phyloP scores from a whole-genome alignment of 2,329 filamentous ascomycete species.

The Penicillium sp. region DNA sequence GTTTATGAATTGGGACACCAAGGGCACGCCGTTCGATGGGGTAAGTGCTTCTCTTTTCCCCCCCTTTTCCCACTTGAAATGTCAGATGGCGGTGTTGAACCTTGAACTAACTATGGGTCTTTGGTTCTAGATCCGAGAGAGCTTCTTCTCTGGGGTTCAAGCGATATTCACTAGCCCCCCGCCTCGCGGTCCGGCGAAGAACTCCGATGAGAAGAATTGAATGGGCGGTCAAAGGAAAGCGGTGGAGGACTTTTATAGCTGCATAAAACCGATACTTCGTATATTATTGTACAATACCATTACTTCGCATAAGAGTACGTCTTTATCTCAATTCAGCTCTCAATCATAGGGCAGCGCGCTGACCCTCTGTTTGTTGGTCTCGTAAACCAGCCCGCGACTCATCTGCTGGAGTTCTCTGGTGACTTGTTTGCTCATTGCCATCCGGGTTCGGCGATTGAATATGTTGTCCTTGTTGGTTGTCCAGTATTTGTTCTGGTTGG shows the following conservation, averaged over 20 bases:
- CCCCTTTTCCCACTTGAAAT: not conserved
- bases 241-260: not conserved
- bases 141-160: constrained; percentile 33
- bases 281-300: constrained; percentile 10
- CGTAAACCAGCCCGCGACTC: not conserved
- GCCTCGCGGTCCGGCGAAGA: constrained; percentile 28
- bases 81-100: not conserved
- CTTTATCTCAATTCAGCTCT: not conserved
- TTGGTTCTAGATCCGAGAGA: constrained; percentile 31
- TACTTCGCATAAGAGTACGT: not conserved
- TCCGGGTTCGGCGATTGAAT: not conserved
- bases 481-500: not conserved
- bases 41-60: constrained; percentile 27
- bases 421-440: not conserved
- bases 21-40: constrained; percentile 41
- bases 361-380: not conserved
- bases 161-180: constrained; percentile 35
- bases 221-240: not conserved
- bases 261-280: not conserved
- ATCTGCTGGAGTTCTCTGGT: not conserved
- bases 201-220: constrained; percentile 18
- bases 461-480: not conserved
- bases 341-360: not conserved
- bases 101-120: constrained; percentile 1
- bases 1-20: constrained; percentile 47